Base-by-base conservation (phyloP, 164 flowering plant species). In the Aristolochia californica region DNA sequence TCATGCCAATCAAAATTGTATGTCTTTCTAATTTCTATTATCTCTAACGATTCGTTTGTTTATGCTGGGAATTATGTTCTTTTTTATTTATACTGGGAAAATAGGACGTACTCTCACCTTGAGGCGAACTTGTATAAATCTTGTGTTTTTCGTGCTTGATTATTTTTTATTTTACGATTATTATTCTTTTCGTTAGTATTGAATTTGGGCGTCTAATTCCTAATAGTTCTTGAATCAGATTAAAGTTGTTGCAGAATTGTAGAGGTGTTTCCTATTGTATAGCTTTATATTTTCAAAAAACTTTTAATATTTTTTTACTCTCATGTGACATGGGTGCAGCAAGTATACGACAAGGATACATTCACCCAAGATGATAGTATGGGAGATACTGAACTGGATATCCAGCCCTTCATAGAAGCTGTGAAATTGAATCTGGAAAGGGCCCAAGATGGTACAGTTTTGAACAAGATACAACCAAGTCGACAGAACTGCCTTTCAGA, bases 341-440 rank as follows among this genome's bases (percentile, higher is more conserved):
- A 25, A 20, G 93, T 88, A 11, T 88, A 74, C 43, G 96, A 88
- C 71, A 64, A 60, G 34, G 93, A 88, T 63, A 74, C 65, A 18
- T 84, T 88, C 73, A 71, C 62, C 45, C 58, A 43, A 9, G 95
- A 88, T 62, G 96, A 88, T 73, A 74, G 68, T 63, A 88, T 88
- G 93, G 96, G 96, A 15, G 87, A 82, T 20, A 87, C 89, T 5
- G 87, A 81, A 51, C 74, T 88, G 18, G 78, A 79, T 50, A 75
- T 88, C 25, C 50, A 56, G 18, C 69, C 77, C 1, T 74, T 80
- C 38, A 4, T 83, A 4, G 85, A 79, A 52, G 86, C 77, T 2
- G 63, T 77, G n/a, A 77, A 60, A 70, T 67, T 78, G 83, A 56
- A 49, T 1, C 54, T 76, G 28, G 68, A 60, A 1, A 72, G 68